A percentile compares a stretch with the other conserved stretches of the same genome.
phyloP scores from a whole-genome alignment of 2,329 filamentous ascomycete species.

The Chrysoporthe deuterocubensis region DNA sequence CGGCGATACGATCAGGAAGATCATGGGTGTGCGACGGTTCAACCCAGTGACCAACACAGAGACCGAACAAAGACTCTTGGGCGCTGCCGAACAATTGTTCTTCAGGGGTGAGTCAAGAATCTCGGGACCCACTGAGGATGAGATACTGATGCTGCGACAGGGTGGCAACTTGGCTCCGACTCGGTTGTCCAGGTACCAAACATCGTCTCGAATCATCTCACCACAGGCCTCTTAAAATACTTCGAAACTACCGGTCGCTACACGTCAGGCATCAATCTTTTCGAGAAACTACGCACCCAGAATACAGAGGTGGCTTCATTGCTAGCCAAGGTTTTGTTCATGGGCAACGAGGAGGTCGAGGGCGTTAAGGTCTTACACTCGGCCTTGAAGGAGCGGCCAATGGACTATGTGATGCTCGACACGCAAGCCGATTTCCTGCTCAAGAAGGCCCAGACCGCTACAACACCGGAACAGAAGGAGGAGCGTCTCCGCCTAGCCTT shows the following conservation, averaged over 20 bases:
- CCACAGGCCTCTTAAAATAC: slow-evolving; percentile 90
- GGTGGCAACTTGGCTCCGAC: slow-evolving; percentile 94
- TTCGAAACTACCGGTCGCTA: slow-evolving; percentile 95
- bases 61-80: slow-evolving; percentile 92
- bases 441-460: slow-evolving; percentile 71
- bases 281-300: slow-evolving; percentile 89
- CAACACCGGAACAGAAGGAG: slow-evolving; percentile 59
- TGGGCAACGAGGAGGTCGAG: slow-evolving; percentile 96
- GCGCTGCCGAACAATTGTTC: slow-evolving; percentile 92
- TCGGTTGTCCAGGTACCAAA: slow-evolving; percentile 97
- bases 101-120: slow-evolving; percentile 70
- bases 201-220: slow-evolving; percentile 93
- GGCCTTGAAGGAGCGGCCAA: slow-evolving; percentile 85
- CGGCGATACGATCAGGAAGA: slow-evolving; percentile 92
- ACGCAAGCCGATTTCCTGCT: slow-evolving; percentile 91
- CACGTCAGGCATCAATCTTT: slow-evolving; percentile 93
- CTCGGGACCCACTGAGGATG: too few relatives aligned
- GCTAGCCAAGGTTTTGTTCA: slow-evolving; percentile 86
- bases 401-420: slow-evolving; percentile 97
- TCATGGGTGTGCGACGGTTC: slow-evolving; percentile 95
- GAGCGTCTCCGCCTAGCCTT: slow-evolving; percentile 82
- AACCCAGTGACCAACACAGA: slow-evolving; percentile 99
- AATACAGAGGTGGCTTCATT: slow-evolving; percentile 95
- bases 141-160: slow-evolving; percentile 47
- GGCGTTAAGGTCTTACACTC: slow-evolving; percentile 87